These are phyloP conservation scores for Globisporangium orthogonon DNA, from an alignment of 352 stramenopile species.

Conservation along the genomic window DNA sequence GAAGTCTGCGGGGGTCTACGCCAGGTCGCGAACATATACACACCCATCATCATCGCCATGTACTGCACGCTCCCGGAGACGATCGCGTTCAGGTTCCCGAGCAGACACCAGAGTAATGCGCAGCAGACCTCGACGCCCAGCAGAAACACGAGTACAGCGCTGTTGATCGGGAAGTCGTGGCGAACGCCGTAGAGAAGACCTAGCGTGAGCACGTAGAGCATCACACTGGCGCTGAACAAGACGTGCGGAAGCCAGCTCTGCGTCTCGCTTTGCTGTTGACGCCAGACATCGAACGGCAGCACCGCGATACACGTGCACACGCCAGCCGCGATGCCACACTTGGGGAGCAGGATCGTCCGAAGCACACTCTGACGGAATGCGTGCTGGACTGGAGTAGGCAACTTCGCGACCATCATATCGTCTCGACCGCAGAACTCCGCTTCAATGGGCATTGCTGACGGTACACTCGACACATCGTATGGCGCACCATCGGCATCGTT, in stretches of 20 bases:
- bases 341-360: constrained; percentile 1
- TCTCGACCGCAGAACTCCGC: neutral
- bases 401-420: constrained; percentile 9
- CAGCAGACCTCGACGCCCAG: constrained; percentile 7
- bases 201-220: constrained; percentile 11
- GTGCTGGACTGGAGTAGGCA: constrained; percentile 6
- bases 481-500: neutral
- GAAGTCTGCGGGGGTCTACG: neutral
- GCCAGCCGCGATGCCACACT: neutral
- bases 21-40: constrained; percentile 4
- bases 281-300: constrained; percentile 6
- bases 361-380: constrained; percentile 19
- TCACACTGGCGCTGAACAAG: neutral
- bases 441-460: neutral
- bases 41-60: neutral
- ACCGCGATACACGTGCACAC: neutral
- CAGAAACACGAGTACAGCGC: constrained; percentile 9
- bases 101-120: neutral
- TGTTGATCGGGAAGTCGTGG: constrained; percentile 15
- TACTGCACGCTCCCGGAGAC: neutral
- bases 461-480: neutral
- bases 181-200: constrained; percentile 16
- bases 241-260: constrained; percentile 1
- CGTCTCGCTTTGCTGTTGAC: neutral
- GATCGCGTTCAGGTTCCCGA: constrained; percentile 3